Evolutionary conservation across 495 filamentous ascomycete species (phyloP), one percentile per base, ranked within the genome.

Genomic region (Pyronema omphalodes): DNA sequence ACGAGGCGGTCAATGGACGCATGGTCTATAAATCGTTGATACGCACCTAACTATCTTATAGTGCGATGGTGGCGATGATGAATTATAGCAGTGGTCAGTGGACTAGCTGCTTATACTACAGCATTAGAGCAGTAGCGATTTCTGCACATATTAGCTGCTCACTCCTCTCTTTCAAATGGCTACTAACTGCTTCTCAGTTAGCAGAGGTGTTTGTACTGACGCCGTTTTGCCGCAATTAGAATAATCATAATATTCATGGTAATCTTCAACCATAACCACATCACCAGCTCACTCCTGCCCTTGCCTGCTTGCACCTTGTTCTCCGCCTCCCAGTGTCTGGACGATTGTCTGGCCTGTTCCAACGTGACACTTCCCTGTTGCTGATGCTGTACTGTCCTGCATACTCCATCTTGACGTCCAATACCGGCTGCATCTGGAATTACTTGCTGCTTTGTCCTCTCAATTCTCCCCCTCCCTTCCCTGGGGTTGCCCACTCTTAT

Each of bases 351-450:
- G 23, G 23, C 23, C 23, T 29, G 23, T 29, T 6, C 39, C 11
- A 17, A 41, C 15, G 39, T 41, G 39, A 41, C 39, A 15, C 23
- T 50, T 50, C 47, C 47, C 47, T 50, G 23, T 29, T 29, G 47
- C 47, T 36, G 47, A 34, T 50, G 47, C 47, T 50, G 47, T 47
- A 14, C 44, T n/a, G 29, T 50, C 47, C 12, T 50, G 47, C 47
- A 50, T 50, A 36, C 44, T 50, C 8, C 23, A 50, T 11, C 12
- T 36, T 23, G 9, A 36, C 47, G 29, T 33, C 50, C 50, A 52
- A 52, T 52, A 52, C 50, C 50, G 37, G 18, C n/a, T 52, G 50
- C 50, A 52, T 52, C 36, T 43, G 35, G 36, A 52, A 52, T 52
- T 52, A 33, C 48, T 18, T 37, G 50, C 50, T 17, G 39, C 23